These are phyloP conservation scores for Chrysosporium queenslandicum DNA, from an alignment of 2,329 filamentous ascomycete genomes.

Conservation along the genomic window DNA sequence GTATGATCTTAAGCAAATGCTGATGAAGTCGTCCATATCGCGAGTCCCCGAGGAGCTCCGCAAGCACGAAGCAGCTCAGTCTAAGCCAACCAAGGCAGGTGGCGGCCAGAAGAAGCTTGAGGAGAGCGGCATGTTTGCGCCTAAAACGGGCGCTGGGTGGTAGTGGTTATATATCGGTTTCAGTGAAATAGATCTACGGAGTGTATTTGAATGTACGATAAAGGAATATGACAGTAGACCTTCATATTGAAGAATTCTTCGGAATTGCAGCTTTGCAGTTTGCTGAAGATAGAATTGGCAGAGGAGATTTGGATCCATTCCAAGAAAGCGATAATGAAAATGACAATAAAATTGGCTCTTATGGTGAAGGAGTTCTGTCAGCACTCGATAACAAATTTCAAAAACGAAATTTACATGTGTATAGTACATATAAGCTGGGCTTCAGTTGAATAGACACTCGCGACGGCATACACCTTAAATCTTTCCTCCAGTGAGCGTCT, in stretches of 20 bases:
- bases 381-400: not conserved
- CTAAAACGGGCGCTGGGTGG: slow-evolving; percentile 24
- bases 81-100: slow-evolving; percentile 50
- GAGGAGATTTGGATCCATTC: not conserved
- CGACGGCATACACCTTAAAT: slow-evolving; percentile 2
- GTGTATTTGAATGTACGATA: slow-evolving; percentile 1
- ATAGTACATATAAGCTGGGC: slow-evolving; percentile 6
- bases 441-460: not conserved
- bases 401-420: not conserved
- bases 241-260: not conserved
- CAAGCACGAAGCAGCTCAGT: slow-evolving; percentile 84
- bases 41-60: slow-evolving; percentile 84
- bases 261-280: too few relatives aligned
- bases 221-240: too few relatives aligned
- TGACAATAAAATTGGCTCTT: not conserved
- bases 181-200: too few relatives aligned
- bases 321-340: not conserved
- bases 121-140: slow-evolving; percentile 30
- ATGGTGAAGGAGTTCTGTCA: not conserved
- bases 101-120: slow-evolving; percentile 41
- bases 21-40: slow-evolving; percentile 78
- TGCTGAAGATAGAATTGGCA: not conserved
- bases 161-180: not conserved
- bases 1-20: slow-evolving; percentile 88
- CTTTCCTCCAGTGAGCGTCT: slow-evolving; percentile 58